Base-by-base conservation (phyloP, 1,284 basidiomycete genomes). In the Macrocystidia cucumis region DNA sequence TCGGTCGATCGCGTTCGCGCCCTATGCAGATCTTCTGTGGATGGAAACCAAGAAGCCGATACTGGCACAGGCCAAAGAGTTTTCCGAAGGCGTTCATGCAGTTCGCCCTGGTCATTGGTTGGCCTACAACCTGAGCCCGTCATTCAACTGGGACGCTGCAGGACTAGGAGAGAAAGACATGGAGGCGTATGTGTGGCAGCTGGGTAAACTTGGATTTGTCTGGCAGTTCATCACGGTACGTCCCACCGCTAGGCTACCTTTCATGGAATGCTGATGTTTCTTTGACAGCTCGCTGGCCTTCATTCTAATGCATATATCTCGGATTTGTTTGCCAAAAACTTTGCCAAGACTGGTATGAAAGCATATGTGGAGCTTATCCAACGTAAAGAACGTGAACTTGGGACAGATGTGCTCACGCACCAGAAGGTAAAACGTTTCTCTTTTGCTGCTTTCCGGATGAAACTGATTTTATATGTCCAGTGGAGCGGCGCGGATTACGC, bases 31-130 rank as follows among this genome's bases (percentile, higher is more conserved):
- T 59, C 63, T 92, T 36, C 56, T 93, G 45, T 92, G 91, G 91
- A 95, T 96, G 91, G 95, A 98, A 73, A 98, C 96, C 43, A 93
- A 93, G 71, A 86, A 78, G 53, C 95, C 95, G n/a, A 95, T 97
- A 60, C 67, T 95, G 32, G 64, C 80, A 1, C 95, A 98, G 64
- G 96, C 95, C 21, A 78, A 77, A 54, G 91, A 97, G 67, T 98
- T 98, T 53, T 83, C 92, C 6, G 69, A 74, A 12, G 91, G 91
- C 35, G 90, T 97, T 24, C 89, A 88, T 49, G 75, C 77, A 18
- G 81, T 67, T 32, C 72, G 74, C 51, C 91, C 91, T 2, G 76
- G 83, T 23, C 88, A 95, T 49, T 96, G 91, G 92, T 68, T 97
- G 38, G 85, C 91, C 21, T 97, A 97, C 67, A 97, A 97, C 66